Evolutionary conservation across 2,329 filamentous ascomycete species (phyloP), one percentile per base, ranked within the genome.

Genomic region (Leptographium lundbergii): DNA sequence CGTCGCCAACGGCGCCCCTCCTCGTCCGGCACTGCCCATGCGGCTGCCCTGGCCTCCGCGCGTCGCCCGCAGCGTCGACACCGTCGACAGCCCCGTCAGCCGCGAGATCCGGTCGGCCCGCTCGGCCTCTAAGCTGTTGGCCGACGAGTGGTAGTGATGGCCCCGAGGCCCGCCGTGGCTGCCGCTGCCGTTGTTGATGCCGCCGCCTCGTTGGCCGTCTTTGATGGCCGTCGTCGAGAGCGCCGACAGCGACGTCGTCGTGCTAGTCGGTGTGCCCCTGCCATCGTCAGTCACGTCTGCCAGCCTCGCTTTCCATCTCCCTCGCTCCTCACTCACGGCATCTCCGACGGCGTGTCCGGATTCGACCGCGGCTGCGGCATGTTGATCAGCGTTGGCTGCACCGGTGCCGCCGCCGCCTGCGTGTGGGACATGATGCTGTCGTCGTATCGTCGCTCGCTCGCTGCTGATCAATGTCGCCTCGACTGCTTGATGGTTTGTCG

Each of bases 221-320:
- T 96, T 96, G 78, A 96, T 96, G 57, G 92, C 92, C 14, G 90
- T 94, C 22, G 92, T 96, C 19, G 90, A 95, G 54, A 97, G 81
- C 48, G 91, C 86, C 29, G 90, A 96, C 67, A 97, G 86, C 57
- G 91, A 95, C 14, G 91, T 96, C 4, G 89, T 95, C 48, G 88
- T 87, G 65, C 90, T 95, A 64, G 94, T 96, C 3, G 92, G 92
- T 3, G 92, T 97, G 67, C 92, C 91, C 64, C 90, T 95, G 64
- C 42, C 4, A 45, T 22, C n/a, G 19, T 9, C 42, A 45, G 19
- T 45, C 1, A 6, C 2, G 4, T n/a, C 42, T 45, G n/a, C 42
- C 34, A 22, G 6, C n/a, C 42, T 45, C 42, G 4, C 19, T 19
- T n/a, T 34, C 14, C 51, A 13, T 45, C 17, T 32, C 19, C 17